Base-by-base conservation (phyloP, 106 monocot genomes). In the Amphibolis antarctica region DNA sequence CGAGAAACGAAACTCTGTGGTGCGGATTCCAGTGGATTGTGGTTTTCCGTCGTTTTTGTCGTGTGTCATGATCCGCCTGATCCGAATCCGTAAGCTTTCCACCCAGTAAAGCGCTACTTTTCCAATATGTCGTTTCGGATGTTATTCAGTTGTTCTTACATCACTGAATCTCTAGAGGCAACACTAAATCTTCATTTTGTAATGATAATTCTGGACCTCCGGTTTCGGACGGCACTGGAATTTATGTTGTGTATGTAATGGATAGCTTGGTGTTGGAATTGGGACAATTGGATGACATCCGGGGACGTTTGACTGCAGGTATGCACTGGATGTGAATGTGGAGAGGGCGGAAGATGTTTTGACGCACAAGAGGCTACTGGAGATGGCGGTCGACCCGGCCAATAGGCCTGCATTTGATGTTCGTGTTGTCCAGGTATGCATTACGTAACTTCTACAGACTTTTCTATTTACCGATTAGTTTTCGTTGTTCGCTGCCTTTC, bases 291-390 rank as follows among this genome's bases (percentile, higher is more conserved):
- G 66, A 36, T 46, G 54, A 5, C 15, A 12, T 28, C 44, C 15
- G 0, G 42, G 5, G 48, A 18, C 15, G 7, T 20, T 43, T 17
- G n/a, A n/a, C 15, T 52, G 30, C 68, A 92, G 92, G 45, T 92
- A 92, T 36, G 92, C 92, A 1, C 59, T 82, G 64, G 92, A 92
- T 75, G 92, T 92, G 69, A 92, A 87, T 66, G 92, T 84, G 12
- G 86, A 87, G 79, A 71, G 84, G 64, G 92, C 86, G 10, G 84
- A 92, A 28, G 92, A 92, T 67, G 92, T 92, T 17, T 42, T 87
- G 68, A 77, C 75, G 36, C 92, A 92, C 66, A 81, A 80, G 68
- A 77, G 59, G 28, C 68, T 84, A 66, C 62, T 92, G 62, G 76
- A 88, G 72, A 27, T 77, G 66, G 93, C 88, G 4, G 71, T 71